Evolutionary conservation across 345 rosid genomes (phyloP).

Genomic region (Lagerstroemia speciosa): DNA sequence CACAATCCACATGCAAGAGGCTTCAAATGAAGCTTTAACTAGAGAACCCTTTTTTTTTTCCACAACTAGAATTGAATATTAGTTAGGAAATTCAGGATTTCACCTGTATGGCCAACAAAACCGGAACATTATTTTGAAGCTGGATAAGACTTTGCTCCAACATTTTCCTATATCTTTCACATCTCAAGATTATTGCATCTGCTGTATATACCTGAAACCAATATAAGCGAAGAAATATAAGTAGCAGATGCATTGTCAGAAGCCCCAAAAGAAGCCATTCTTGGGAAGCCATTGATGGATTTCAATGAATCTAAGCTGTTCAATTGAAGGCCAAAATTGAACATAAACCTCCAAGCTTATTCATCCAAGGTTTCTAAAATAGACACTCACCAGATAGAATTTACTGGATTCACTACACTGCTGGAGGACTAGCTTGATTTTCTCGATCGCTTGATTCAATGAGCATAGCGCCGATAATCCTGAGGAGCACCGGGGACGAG

Average conservation of each 20-base stretch:
- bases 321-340: background rate
- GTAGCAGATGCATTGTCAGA: background rate
- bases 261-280: background rate
- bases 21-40: background rate
- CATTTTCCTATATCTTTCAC: conserved; percentile 30
- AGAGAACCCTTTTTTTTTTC: too few relatives aligned
- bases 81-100: conserved; percentile 2
- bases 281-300: background rate
- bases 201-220: conserved; percentile 64
- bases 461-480: conserved; percentile 56
- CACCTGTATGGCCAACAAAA: conserved; percentile 60
- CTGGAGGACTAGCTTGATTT: conserved; percentile 51
- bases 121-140: conserved; percentile 63
- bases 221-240: conserved; percentile 11
- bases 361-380: background rate
- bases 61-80: background rate
- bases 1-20: background rate
- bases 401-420: conserved; percentile 70
- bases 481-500: conserved; percentile 60
- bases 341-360: background rate
- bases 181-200: conserved; percentile 39
- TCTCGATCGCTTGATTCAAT: conserved; percentile 41
- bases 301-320: background rate
- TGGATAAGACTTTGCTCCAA: conserved; percentile 50
- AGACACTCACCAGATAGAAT: conserved; percentile 65